Evolutionary conservation across 108 stramenopile genomes (phyloP).

Genomic region (Aurantiochytrium sp.): DNA sequence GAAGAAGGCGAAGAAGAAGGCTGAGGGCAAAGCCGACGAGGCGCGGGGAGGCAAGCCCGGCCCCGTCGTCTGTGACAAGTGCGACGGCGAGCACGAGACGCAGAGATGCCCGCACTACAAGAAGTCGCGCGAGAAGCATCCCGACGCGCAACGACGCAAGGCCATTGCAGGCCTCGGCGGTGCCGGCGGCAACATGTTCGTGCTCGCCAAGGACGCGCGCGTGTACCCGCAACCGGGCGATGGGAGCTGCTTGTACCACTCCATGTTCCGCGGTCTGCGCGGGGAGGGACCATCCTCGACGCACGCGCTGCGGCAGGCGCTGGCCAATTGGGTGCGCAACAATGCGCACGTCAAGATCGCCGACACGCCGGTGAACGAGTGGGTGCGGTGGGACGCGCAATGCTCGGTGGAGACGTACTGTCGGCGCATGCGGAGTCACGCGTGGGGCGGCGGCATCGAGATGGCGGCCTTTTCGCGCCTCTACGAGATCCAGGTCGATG

Average conservation of each 20-base stretch:
- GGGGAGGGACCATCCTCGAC: not conserved
- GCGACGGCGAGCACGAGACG: slow-evolving; percentile 45
- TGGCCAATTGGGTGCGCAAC: not conserved
- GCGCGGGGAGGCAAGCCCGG: not conserved
- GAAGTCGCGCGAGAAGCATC: slow-evolving; percentile 39
- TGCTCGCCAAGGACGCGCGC: not conserved
- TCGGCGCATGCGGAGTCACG: not conserved
- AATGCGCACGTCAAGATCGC: slow-evolving; percentile 31
- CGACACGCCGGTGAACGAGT: slow-evolving; percentile 43
- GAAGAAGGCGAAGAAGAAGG: not conserved
- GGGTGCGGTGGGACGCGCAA: slow-evolving; percentile 42
- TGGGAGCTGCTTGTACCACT: slow-evolving; percentile 46
- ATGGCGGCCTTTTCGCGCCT: slow-evolving; percentile 34
- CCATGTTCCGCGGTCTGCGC: slow-evolving; percentile 31
- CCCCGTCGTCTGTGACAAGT: slow-evolving; percentile 40
- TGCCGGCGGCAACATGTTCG: not conserved
- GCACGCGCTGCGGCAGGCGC: not conserved
- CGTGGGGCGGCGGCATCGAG: slow-evolving; percentile 48
- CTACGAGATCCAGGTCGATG: slow-evolving; percentile 30
- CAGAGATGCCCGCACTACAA: slow-evolving; percentile 40
- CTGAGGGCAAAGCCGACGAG: not conserved
- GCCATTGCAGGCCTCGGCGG: not conserved
- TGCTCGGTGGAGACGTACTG: not conserved
- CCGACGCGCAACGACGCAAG: slow-evolving; percentile 38
- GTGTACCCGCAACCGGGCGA: slow-evolving; percentile 43